phyloP scores from a whole-genome alignment of 805 yeast species.

The Alloascoidea africana region DNA sequence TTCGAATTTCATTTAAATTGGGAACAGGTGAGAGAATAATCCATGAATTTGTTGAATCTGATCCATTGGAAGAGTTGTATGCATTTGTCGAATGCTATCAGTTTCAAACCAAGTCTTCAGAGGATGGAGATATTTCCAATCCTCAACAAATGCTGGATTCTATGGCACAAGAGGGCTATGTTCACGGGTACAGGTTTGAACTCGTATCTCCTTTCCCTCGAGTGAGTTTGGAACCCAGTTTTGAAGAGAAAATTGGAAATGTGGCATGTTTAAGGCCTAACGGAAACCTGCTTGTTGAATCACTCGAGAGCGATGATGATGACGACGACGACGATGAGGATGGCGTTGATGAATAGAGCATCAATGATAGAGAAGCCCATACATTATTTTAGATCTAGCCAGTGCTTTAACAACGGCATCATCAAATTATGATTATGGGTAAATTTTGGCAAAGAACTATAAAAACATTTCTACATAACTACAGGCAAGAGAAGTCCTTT shows the following conservation, averaged over 20 bases:
- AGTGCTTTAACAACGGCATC: too few relatives aligned
- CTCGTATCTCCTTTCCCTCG: constrained; percentile 31
- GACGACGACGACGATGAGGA: background rate
- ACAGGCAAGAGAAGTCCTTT: too few relatives aligned
- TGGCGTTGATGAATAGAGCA: background rate
- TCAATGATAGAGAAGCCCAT: too few relatives aligned
- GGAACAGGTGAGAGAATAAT: constrained; percentile 33
- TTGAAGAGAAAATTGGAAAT: constrained; percentile 18
- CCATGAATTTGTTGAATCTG: constrained; percentile 24
- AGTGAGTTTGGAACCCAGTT: constrained; percentile 17
- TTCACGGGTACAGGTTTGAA: constrained; percentile 23
- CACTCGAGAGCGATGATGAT: background rate
- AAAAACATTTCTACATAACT: too few relatives aligned
- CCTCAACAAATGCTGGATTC: constrained; percentile 7
- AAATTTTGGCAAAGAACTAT: too few relatives aligned
- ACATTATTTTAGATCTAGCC: too few relatives aligned
- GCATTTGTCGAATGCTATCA: constrained; percentile 37
- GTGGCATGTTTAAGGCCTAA: constrained; percentile 29
- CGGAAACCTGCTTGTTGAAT: constrained; percentile 29
- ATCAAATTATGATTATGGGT: too few relatives aligned
- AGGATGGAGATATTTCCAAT: constrained; percentile 12
- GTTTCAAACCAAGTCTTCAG: background rate
- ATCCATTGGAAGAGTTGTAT: constrained; percentile 37
- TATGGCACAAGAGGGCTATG: constrained; percentile 18
- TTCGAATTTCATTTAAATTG: constrained; percentile 47